Conservation (phyloP, 257 asterid genomes). For the Nicotiana attenuata region DNA sequence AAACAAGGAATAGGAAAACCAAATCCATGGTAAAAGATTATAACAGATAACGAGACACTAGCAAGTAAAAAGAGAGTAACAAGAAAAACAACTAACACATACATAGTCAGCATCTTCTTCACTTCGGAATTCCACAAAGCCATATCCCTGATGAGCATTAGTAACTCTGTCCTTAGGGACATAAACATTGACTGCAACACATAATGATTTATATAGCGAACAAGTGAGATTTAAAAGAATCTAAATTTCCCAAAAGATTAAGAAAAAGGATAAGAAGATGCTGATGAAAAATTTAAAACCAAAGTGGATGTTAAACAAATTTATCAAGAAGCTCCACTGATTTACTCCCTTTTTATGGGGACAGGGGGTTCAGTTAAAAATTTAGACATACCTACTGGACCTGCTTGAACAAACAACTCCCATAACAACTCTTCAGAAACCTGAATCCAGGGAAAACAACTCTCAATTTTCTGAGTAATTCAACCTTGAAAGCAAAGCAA, state of each 20-base stretch:
- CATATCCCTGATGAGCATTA: conserved; percentile 90
- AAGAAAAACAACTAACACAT: conserved; percentile 22
- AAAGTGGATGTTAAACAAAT: background rate
- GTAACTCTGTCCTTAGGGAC: conserved; percentile 98
- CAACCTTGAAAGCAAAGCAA: background rate
- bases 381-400: conserved; percentile 75
- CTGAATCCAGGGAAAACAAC: background rate
- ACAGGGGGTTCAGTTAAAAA: background rate
- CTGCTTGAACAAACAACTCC: conserved; percentile 96
- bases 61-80: conserved; percentile 6
- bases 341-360: background rate
- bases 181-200: conserved; percentile 70
- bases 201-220: conserved; percentile 2
- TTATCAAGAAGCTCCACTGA: background rate
- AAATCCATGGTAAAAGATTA: background rate
- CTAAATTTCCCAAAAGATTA: background rate
- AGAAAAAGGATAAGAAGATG: background rate
- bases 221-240: background rate
- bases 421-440: conserved; percentile 73
- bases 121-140: conserved; percentile 90
- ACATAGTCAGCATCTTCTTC: conserved; percentile 99
- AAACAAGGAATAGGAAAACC: background rate
- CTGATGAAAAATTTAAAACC: background rate
- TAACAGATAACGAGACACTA: background rate
- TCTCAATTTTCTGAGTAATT: background rate